Evolutionary conservation across 371 early-diverging fungal species (phyloP), one percentile per base, ranked within the genome.

Genomic region (Mucor mucedo): DNA sequence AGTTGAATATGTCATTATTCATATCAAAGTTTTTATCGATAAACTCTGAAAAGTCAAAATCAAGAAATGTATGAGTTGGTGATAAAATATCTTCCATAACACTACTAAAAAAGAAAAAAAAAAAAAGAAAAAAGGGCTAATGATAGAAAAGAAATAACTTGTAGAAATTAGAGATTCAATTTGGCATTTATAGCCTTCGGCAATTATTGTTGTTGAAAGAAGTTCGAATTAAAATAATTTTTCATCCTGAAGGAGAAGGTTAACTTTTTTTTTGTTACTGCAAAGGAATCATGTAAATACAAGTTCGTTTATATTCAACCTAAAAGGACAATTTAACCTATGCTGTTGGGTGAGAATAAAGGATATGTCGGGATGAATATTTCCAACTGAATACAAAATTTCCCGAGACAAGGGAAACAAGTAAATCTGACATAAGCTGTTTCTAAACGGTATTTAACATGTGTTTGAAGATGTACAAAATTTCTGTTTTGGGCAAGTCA

Each of bases 21-120:
- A 59, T 55, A 44, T 65, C 65, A 54, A 65, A 65, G 30, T 59
- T 65, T 8, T 59, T 65, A 29, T 65, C 65, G 35, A 59, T 59
- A 53, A 65, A 59, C 9, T 59, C 60, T 65, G 65, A 65, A 27
- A 65, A 65, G 28, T 65, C 60, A 40, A 65, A 65, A 41, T 65
- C 65, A 54, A 65, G 59, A 48, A 54, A 65, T 53, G 60, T 48
- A 59, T 47, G 53, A 5, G 60, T 48, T 54, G 65, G 60, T 32
- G 60, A 55, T 54, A 54, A 29, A 44, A 53, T 60, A 48, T 65
- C 65, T 54, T 41, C 47, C 35, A 35, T 35, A 35, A 35, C 54
- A 59, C 53, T 35, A 38, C 48, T 50, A 29, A 32, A 38, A 38
- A 27, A 5, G 11, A 49, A 2, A 50, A 40, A 38, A 50, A 11